Conservation (phyloP, 129 eudicot genomes). For the Saposhnikovia divaricata region DNA sequence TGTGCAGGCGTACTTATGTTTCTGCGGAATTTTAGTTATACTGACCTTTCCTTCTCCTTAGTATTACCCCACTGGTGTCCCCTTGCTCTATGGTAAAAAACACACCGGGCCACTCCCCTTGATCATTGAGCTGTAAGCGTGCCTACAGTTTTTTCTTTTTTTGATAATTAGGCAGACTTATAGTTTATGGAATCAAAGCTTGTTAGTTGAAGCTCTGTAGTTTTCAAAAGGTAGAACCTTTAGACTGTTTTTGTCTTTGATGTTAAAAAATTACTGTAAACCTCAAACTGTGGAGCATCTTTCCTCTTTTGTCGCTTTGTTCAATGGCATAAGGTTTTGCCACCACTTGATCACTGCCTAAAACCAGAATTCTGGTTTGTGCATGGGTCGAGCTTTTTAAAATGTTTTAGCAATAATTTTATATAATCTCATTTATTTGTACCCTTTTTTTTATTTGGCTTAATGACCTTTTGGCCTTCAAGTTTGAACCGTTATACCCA, state of each 20-base stretch:
- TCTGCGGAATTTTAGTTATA: background rate
- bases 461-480: no score
- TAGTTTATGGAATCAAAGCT: background rate
- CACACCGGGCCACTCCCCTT: background rate
- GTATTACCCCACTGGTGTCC: background rate
- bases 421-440: background rate
- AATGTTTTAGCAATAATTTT: background rate
- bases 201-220: background rate
- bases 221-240: background rate
- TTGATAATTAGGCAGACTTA: background rate
- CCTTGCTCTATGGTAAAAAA: background rate
- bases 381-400: background rate
- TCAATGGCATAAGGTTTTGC: no score
- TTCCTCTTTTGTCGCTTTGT: no score
- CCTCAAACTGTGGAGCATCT: background rate
- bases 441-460: no score
- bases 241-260: background rate
- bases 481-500: no score
- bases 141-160: no score
- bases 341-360: background rate
- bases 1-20: background rate
- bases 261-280: background rate
- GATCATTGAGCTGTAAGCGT: background rate
- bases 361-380: background rate
- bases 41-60: background rate